A percentile compares a stretch with the other conserved stretches of the same genome.
Evolutionary conservation across 139 green algal genomes (phyloP).

Genomic region (Volvox reticuliferus): DNA sequence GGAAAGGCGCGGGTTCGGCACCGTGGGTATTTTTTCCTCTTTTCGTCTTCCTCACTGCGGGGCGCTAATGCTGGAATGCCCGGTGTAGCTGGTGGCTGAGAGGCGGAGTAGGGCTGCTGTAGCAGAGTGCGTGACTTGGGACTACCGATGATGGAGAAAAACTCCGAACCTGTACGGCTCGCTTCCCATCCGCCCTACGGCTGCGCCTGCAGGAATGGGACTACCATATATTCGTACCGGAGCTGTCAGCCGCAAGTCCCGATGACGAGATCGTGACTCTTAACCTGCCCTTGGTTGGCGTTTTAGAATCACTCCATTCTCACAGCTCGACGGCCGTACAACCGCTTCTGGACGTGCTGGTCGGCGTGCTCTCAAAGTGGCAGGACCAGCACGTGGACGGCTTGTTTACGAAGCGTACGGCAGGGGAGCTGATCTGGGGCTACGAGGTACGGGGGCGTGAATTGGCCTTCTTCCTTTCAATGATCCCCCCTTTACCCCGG

Average conservation of each 20-base stretch:
- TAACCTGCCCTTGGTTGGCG: conserved; percentile 58
- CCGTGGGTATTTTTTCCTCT: no score
- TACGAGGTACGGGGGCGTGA: conserved; percentile 41
- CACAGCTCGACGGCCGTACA: neutral
- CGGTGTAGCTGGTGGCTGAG: no score
- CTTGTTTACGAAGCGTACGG: conserved; percentile 46
- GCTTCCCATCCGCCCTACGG: neutral
- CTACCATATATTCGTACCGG: conserved; percentile 41
- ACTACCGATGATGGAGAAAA: no score
- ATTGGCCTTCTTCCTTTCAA: no score
- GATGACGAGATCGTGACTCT: conserved; percentile 39
- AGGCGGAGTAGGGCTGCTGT: no score
- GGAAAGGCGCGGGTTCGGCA: no score
- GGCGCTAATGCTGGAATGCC: no score
- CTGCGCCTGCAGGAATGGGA: conserved; percentile 42
- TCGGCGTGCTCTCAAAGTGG: conserved; percentile 25
- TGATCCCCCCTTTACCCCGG: no score
- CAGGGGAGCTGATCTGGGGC: conserved; percentile 51
- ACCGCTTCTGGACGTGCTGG: conserved; percentile 24
- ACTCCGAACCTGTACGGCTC: neutral
- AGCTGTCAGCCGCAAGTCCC: neutral
- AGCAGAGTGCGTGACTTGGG: no score
- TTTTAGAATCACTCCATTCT: conserved; percentile 49
- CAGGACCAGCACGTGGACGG: conserved; percentile 46
- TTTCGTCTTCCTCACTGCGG: no score